phyloP scores from a whole-genome alignment of 129 eudicot species.

The Calendula officinalis region DNA sequence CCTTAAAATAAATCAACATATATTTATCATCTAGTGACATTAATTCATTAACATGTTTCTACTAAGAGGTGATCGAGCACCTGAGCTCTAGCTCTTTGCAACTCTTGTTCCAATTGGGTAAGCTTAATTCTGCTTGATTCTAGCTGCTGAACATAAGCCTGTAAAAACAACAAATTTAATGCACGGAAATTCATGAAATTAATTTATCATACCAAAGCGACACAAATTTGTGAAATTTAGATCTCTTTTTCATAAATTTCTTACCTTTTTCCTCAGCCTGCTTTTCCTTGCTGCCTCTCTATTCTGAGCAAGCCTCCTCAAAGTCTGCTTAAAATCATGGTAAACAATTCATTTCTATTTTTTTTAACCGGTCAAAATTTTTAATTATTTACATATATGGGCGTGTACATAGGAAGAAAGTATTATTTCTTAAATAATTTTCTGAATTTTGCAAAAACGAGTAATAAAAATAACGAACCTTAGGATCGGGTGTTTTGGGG shows the following conservation, averaged over 20 bases:
- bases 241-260: slow-evolving; percentile 33
- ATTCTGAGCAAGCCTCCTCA: slow-evolving; percentile 98
- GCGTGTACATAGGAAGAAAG: no score
- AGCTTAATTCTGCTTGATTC: slow-evolving; percentile 96
- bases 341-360: slow-evolving; percentile 9
- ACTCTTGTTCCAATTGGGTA: slow-evolving; percentile 88
- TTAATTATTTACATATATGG: no score
- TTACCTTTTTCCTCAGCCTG: slow-evolving; percentile 95
- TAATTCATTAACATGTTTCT: no score
- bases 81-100: slow-evolving; percentile 92
- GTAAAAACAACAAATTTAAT: slow-evolving; percentile 28
- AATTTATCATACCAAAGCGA: slow-evolving; percentile 19
- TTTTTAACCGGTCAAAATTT: no score
- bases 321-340: slow-evolving; percentile 54
- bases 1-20: no score
- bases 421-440: neutral
- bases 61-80: slow-evolving; percentile 42
- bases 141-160: slow-evolving; percentile 99
- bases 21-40: no score
- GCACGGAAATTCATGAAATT: slow-evolving; percentile 24
- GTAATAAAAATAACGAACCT: slow-evolving; percentile 32
- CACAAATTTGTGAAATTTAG: slow-evolving; percentile 23
- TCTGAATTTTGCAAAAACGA: neutral
- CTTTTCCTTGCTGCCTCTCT: slow-evolving; percentile 98
- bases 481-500: slow-evolving; percentile 94